Percentiles rank a stretch among this genome's conserved stretches.
These are phyloP conservation scores for Geotrichum ghanense DNA, from an alignment of 805 yeast genomes.

Conservation along the genomic window DNA sequence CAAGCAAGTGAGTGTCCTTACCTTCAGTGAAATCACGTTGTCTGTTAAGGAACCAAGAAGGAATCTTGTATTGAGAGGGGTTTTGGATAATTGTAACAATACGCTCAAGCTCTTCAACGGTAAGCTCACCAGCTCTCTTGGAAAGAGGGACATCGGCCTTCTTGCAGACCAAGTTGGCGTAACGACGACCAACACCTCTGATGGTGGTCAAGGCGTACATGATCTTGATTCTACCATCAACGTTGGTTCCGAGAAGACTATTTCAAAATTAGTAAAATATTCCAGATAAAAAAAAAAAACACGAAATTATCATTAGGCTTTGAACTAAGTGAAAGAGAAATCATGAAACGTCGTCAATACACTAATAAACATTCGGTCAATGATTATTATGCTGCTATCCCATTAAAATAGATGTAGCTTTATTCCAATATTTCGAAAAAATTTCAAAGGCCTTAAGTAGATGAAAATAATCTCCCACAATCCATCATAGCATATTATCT, in stretches of 20 bases:
- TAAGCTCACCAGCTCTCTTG: slow-evolving; percentile 99
- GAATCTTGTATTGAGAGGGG: slow-evolving; percentile 99
- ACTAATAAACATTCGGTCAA: no score
- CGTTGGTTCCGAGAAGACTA: slow-evolving; percentile 99
- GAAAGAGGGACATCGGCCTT: slow-evolving; percentile 98
- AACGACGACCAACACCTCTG: slow-evolving; percentile 99
- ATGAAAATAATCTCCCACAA: no score
- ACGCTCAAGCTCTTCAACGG: slow-evolving; percentile 99
- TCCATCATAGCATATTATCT: no score
- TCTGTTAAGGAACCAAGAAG: slow-evolving; percentile 99
- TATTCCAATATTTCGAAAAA: no score
- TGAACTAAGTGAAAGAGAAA: no score
- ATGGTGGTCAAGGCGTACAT: slow-evolving; percentile 99
- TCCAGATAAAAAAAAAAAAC: no score
- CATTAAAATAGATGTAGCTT: no score
- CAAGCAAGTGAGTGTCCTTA: slow-evolving; percentile 97
- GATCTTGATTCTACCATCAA: slow-evolving; percentile 99
- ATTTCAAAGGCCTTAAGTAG: no score
- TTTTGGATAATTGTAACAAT: slow-evolving; percentile 99
- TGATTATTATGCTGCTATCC: no score
- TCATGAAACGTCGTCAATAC: no score
- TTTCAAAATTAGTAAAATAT: no score
- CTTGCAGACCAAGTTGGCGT: slow-evolving; percentile 99
- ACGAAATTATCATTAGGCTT: no score
- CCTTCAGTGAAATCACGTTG: slow-evolving; percentile 98